Conservation (phyloP, 305 asterid genomes). For the Solanum hybrid region DNA sequence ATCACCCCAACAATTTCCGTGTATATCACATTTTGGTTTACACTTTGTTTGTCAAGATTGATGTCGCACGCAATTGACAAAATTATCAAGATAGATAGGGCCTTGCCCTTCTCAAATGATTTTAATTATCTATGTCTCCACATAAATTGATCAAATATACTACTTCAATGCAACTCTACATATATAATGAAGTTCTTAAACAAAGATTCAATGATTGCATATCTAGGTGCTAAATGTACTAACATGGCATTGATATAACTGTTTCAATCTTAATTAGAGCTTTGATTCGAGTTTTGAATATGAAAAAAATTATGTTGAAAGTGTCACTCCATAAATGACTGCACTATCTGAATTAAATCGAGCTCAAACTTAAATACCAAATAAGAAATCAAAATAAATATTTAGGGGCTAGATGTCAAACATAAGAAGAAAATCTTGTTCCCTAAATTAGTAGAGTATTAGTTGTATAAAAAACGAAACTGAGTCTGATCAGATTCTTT, state of each 20-base stretch:
- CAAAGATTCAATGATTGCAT: not conserved
- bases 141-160: not conserved
- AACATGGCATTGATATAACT: no score
- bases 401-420: not conserved
- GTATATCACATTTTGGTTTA: not conserved
- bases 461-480: not conserved
- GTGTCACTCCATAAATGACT: not conserved
- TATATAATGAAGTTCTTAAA: not conserved
- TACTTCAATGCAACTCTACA: not conserved
- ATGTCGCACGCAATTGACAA: not conserved
- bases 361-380: not conserved
- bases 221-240: not conserved
- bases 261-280: no score
- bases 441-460: not conserved
- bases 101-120: not conserved
- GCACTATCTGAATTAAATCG: no score
- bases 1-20: no score
- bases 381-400: not conserved
- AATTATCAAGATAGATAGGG: not conserved
- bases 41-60: not conserved
- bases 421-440: not conserved
- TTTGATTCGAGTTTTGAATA: no score
- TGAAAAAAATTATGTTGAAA: no score
- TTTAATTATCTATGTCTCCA: not conserved
- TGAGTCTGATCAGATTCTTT: not conserved